phyloP scores from a whole-genome alignment of 257 asterid species.

The Capsicum baccatum region DNA sequence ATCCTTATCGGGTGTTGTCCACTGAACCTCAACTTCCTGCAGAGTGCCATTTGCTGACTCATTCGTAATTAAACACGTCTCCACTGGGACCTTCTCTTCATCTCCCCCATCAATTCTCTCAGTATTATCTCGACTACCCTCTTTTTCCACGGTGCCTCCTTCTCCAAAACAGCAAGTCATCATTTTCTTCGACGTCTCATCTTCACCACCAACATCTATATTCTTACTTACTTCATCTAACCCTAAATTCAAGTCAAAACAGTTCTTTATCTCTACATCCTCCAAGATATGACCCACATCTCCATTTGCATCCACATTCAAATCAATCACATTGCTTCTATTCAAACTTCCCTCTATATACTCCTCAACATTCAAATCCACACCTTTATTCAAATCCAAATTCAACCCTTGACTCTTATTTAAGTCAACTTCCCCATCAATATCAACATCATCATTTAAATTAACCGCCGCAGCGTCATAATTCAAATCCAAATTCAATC shows the following conservation, averaged over 20 bases:
- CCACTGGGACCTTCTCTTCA: conserved; percentile 20
- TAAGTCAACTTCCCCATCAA: conserved; percentile 49
- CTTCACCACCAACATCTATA: conserved; percentile 41
- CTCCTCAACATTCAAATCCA: conserved; percentile 35
- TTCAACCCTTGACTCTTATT: conserved; percentile 28
- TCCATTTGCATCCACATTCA: conserved; percentile 71
- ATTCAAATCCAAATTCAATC: conserved; percentile 44
- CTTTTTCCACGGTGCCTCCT: conserved; percentile 26
- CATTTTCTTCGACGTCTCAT: conserved; percentile 35
- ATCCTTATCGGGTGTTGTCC: conserved; percentile 24
- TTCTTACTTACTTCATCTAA: conserved; percentile 59
- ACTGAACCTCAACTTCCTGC: conserved; percentile 33
- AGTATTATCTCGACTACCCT: not conserved
- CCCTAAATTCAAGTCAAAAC: conserved; percentile 84
- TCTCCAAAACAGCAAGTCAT: not conserved
- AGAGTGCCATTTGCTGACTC: conserved; percentile 19
- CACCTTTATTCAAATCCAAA: conserved; percentile 64
- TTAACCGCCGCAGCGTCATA: conserved; percentile 35
- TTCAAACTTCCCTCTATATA: conserved; percentile 27
- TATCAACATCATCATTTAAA: conserved; percentile 33
- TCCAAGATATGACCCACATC: conserved; percentile 35
- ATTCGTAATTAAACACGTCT: conserved; percentile 6
- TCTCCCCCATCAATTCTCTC: conserved; percentile 20
- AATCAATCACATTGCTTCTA: conserved; percentile 58
- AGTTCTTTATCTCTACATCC: conserved; percentile 40